Base-by-base conservation (phyloP, 495 filamentous ascomycete genomes). In the Rusavskia elegans region DNA sequence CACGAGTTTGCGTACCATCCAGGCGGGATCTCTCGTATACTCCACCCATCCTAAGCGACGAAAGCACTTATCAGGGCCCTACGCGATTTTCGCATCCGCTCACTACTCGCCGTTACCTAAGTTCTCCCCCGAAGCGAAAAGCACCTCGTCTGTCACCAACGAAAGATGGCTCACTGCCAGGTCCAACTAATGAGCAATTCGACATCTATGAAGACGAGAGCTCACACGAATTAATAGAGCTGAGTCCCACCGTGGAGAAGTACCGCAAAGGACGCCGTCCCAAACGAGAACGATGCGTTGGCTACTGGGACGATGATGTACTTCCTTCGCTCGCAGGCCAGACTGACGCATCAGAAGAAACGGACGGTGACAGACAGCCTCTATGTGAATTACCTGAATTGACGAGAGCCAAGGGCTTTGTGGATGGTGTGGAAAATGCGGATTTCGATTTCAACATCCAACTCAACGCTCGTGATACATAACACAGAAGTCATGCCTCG, bases 231-330 rank as follows among this genome's bases (percentile, higher is more conserved):
- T 30, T 54, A 9, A 46, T 27, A 36, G 40, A 52, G 41, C 25
- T 60, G 7, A 60, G 55, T 54, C 58, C 58, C 14, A 27, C 38
- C 27, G 58, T 60, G 23, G 53, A 57, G 27, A 35, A 35, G 11
- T 39, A 51, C 25, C 55, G 58, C 17, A 60, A 56, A 49, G 55
- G 58, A 1, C 19, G 51, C 30, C 37, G 57, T 5, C 54, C 54
- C 9, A 60, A 52, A 50, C 35, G 55, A 40, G 53, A 57, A 30
- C 53, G 58, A 23, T 60, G 58, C 36, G 37, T 38, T 45, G 58
- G 55, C 48, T 60, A 60, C 46, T 60, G 53, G 38, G 58, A 60
- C 37, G 32, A 45, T 23, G 55, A 60, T 39, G 46, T 60, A n/a
- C 13, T 60, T 9, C 19, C 19, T 10, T 14, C 10, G 13, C 10